These are phyloP conservation scores for Clavariopsis aquatica DNA, from an alignment of 495 filamentous ascomycete species.

Conservation along the genomic window DNA sequence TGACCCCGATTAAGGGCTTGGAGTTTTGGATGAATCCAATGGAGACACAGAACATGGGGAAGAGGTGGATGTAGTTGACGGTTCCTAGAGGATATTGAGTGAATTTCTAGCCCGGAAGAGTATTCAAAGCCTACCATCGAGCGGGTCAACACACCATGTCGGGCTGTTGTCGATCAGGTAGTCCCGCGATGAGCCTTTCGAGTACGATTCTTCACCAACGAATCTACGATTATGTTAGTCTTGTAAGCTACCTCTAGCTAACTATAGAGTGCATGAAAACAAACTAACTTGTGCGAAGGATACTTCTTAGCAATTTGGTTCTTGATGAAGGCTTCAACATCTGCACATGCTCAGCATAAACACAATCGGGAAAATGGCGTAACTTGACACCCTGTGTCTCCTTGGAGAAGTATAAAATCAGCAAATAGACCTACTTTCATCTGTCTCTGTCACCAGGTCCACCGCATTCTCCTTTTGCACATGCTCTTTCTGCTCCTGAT, in stretches of 20 bases:
- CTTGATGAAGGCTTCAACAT: conserved; percentile 68
- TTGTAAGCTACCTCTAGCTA: background rate
- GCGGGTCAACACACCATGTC: conserved; percentile 70
- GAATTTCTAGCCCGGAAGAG: background rate
- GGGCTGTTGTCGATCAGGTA: conserved; percentile 63
- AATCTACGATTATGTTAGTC: conserved; percentile 52
- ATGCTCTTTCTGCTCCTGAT: conserved; percentile 37
- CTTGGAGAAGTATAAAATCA: background rate
- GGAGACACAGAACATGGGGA: conserved; percentile 72
- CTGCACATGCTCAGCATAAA: conserved; percentile 43
- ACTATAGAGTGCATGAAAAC: background rate
- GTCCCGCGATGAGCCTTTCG: conserved; percentile 56
- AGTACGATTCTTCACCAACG: conserved; percentile 71
- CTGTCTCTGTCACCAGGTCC: conserved; percentile 70
- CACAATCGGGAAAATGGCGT: no score
- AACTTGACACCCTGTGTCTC: no score
- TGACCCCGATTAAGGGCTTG: conserved; percentile 62
- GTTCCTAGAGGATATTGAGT: conserved; percentile 48
- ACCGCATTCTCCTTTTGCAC: conserved; percentile 66
- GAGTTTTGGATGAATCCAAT: conserved; percentile 62
- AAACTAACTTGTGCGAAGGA: conserved; percentile 60
- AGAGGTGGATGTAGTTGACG: conserved; percentile 71
- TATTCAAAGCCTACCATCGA: conserved; percentile 52
- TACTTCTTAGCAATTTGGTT: conserved; percentile 56
- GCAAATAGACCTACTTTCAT: conserved; percentile 62